phyloP scores from a whole-genome alignment of 2,329 filamentous ascomycete species.

The Cercospora sp. region DNA sequence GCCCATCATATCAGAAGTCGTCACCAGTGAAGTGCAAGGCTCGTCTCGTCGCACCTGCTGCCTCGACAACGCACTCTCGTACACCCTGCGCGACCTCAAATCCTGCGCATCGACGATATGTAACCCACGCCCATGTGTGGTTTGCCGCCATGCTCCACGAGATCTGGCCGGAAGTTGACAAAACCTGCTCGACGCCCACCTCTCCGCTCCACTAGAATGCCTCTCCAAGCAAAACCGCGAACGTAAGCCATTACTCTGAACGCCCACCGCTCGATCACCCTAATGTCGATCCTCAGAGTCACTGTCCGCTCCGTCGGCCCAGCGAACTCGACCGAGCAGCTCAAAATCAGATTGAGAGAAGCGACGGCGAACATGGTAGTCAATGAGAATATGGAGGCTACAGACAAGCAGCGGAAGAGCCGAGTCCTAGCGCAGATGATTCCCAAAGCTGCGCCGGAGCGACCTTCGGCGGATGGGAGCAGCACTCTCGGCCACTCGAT shows the following conservation, averaged over 20 bases:
- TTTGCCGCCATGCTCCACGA: background rate
- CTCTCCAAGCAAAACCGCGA: background rate
- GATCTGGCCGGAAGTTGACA: background rate
- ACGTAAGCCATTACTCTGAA: background rate
- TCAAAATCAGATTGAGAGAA: slow-evolving; percentile 15
- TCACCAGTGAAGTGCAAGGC: background rate
- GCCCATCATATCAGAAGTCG: background rate
- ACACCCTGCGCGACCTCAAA: background rate
- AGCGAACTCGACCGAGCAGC: slow-evolving; percentile 14
- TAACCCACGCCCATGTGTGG: slow-evolving; percentile 1
- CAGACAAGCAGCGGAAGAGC: slow-evolving; percentile 10
- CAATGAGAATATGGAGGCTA: slow-evolving; percentile 16
- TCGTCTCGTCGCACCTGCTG: background rate
- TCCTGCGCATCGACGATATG: slow-evolving; percentile 1
- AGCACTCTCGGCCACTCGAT: background rate
- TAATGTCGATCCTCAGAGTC: slow-evolving; percentile 16
- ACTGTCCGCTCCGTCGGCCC: slow-evolving; percentile 15
- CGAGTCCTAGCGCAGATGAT: background rate
- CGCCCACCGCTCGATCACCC: background rate
- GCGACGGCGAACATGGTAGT: slow-evolving; percentile 18
- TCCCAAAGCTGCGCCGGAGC: background rate
- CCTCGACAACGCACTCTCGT: background rate
- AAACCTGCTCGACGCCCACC: background rate
- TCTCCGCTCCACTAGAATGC: background rate
- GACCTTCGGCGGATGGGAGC: background rate